A percentile compares a stretch with the other conserved stretches of the same genome.
phyloP scores from a whole-genome alignment of 495 filamentous ascomycete species.

The Podospora pseudocomata region DNA sequence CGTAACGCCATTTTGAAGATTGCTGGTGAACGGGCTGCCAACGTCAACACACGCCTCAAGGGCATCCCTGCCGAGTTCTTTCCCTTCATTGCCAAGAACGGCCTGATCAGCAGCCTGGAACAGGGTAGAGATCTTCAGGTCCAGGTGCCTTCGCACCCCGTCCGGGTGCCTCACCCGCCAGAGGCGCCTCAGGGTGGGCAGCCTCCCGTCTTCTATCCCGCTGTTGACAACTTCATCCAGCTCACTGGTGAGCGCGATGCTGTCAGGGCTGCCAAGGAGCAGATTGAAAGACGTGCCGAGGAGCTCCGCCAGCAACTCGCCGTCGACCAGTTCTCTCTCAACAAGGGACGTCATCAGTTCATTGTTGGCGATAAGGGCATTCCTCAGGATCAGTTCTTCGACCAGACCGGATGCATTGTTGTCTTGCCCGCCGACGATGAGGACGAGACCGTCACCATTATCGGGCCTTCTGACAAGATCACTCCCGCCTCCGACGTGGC shows the following conservation, averaged over 20 bases:
- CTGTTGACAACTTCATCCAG: constrained; percentile 66
- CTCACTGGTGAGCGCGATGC: constrained; percentile 82
- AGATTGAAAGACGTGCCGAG: constrained; percentile 72
- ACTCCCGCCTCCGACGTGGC: constrained; percentile 70
- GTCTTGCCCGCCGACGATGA: constrained; percentile 70
- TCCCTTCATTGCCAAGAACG: constrained; percentile 85
- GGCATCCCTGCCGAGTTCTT: constrained; percentile 88
- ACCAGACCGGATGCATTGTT: constrained; percentile 84
- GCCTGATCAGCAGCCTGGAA: constrained; percentile 63
- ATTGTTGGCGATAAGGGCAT: constrained; percentile 78
- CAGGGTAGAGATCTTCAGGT: constrained; percentile 60
- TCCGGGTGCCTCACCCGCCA: constrained; percentile 66
- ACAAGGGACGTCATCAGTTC: constrained; percentile 81
- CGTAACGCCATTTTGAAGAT: constrained; percentile 77
- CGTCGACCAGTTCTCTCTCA: constrained; percentile 68
- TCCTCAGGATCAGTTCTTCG: constrained; percentile 78
- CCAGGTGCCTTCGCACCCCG: constrained; percentile 74
- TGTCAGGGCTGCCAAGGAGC: constrained; percentile 71
- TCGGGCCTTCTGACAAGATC: constrained; percentile 71
- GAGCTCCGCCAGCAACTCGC: constrained; percentile 66
- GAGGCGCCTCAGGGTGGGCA: constrained; percentile 59
- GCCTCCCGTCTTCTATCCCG: constrained; percentile 61
- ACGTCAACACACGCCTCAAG: constrained; percentile 70
- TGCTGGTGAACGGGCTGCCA: constrained; percentile 77
- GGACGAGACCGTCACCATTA: constrained; percentile 77